Conservation (phyloP, 2,329 filamentous ascomycete genomes). For the Fusarium cicatricum region DNA sequence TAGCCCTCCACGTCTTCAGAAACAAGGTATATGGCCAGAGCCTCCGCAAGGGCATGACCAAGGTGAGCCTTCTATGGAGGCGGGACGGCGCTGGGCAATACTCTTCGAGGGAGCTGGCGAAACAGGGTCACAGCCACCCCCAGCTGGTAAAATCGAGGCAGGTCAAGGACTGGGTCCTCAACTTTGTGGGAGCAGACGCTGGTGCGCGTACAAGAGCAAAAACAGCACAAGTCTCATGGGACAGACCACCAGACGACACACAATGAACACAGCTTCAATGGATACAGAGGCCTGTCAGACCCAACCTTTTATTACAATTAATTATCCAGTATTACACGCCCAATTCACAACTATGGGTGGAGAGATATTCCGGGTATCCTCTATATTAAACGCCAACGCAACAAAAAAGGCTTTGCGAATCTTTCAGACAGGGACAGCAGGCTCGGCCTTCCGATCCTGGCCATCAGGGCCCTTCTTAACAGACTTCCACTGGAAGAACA, state of each 20-base stretch:
- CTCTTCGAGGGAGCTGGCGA: slow-evolving; percentile 57
- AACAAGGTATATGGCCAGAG: slow-evolving; percentile 86
- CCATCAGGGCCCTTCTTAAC: slow-evolving; percentile 55
- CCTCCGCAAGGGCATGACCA: slow-evolving; percentile 74
- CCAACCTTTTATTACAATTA: slow-evolving; percentile 7
- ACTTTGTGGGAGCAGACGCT: slow-evolving; percentile 66
- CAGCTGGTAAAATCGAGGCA: slow-evolving; percentile 70
- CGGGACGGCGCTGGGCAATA: slow-evolving; percentile 65
- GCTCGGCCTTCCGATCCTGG: slow-evolving; percentile 39
- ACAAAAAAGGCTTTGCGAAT: neutral
- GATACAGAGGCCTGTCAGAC: slow-evolving; percentile 1
- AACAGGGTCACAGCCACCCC: slow-evolving; percentile 47
- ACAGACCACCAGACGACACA: slow-evolving; percentile 52
- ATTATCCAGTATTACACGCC: slow-evolving; percentile 19
- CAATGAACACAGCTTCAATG: slow-evolving; percentile 39
- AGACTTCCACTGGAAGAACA: slow-evolving; percentile 61
- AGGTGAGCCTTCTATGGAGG: slow-evolving; percentile 70
- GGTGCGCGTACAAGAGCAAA: slow-evolving; percentile 21
- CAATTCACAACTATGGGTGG: slow-evolving; percentile 29
- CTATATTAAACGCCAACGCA: slow-evolving; percentile 35
- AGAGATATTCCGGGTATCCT: slow-evolving; percentile 40
- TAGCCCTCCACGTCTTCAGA: slow-evolving; percentile 79
- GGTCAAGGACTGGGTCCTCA: slow-evolving; percentile 78
- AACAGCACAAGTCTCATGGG: slow-evolving; percentile 45
- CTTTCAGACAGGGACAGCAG: slow-evolving; percentile 37